phyloP scores from a whole-genome alignment of 768 basidiomycete genomes.

The Tremella yokohamensis region DNA sequence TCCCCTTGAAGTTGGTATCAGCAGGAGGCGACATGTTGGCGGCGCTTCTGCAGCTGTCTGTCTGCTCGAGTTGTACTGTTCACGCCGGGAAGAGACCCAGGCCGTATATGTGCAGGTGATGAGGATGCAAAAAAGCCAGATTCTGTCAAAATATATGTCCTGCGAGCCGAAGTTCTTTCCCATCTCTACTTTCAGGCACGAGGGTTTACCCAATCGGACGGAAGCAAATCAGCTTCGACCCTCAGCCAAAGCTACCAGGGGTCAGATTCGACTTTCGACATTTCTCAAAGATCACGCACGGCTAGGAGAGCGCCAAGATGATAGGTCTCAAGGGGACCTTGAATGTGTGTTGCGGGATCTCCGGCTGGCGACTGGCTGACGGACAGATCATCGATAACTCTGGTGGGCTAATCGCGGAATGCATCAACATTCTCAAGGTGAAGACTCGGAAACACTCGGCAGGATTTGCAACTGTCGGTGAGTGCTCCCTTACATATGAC shows the following conservation, averaged over 20 bases:
- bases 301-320: neutral
- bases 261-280: too few species aligned
- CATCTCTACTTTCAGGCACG: neutral
- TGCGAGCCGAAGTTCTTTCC: too few species aligned
- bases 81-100: too few species aligned
- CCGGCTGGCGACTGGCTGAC: neutral
- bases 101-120: too few species aligned
- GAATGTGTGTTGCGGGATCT: neutral
- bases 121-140: too few species aligned
- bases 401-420: constrained; percentile 88
- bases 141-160: too few species aligned
- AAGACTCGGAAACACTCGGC: constrained; percentile 65
- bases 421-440: constrained; percentile 91
- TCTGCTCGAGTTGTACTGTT: too few species aligned
- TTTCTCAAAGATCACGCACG: too few species aligned
- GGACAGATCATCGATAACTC: constrained; percentile 91
- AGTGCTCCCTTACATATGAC: constrained; percentile 14
- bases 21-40: constrained; percentile 46
- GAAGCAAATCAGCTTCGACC: neutral
- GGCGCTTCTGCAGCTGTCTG: neutral
- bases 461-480: constrained; percentile 68
- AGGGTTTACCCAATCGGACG: neutral
- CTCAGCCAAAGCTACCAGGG: too few species aligned
- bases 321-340: constrained; percentile 4
- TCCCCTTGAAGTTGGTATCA: constrained; percentile 32